A percentile compares a stretch with the other conserved stretches of the same genome.
phyloP scores from a whole-genome alignment of 2,329 filamentous ascomycete species.

The Clonostachys solani region DNA sequence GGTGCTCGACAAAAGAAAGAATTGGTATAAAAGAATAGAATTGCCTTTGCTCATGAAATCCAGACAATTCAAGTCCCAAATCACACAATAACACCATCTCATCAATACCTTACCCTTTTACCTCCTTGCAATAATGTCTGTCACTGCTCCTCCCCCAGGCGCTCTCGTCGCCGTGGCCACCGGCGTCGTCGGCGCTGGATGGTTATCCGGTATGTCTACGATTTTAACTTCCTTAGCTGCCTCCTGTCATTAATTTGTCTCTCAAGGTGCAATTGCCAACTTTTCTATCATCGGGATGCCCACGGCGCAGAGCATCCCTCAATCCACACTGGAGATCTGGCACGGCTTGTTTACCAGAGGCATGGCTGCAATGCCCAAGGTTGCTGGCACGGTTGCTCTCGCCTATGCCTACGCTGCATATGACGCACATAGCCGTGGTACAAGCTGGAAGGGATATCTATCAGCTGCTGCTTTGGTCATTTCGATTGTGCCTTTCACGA shows the following conservation, averaged over 20 bases:
- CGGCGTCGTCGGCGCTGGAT: constrained; percentile 30
- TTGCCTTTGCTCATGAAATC: too few relatives aligned
- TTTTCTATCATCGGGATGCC: constrained; percentile 29
- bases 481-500: constrained; percentile 32
- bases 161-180: constrained; percentile 26
- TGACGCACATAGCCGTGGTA: constrained; percentile 15
- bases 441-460: constrained; percentile 24
- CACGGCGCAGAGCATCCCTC: constrained; percentile 17
- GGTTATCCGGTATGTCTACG: constrained; percentile 23
- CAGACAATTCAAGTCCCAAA: too few relatives aligned
- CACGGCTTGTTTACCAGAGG: constrained; percentile 28
- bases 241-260: constrained; percentile 1
- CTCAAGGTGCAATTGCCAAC: constrained; percentile 25
- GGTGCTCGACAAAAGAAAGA: too few relatives aligned
- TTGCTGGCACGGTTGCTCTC: constrained; percentile 21
- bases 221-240: neutral
- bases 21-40: too few relatives aligned
- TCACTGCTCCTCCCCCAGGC: constrained; percentile 11
- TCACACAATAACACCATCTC: too few relatives aligned
- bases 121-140: neutral
- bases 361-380: constrained; percentile 26
- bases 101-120: too few relatives aligned
- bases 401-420: constrained; percentile 31
- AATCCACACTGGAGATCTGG: constrained; percentile 27
- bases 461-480: constrained; percentile 24